Base-by-base conservation (phyloP, 139 green algal genomes). In the Mychonastes homosphaera region DNA sequence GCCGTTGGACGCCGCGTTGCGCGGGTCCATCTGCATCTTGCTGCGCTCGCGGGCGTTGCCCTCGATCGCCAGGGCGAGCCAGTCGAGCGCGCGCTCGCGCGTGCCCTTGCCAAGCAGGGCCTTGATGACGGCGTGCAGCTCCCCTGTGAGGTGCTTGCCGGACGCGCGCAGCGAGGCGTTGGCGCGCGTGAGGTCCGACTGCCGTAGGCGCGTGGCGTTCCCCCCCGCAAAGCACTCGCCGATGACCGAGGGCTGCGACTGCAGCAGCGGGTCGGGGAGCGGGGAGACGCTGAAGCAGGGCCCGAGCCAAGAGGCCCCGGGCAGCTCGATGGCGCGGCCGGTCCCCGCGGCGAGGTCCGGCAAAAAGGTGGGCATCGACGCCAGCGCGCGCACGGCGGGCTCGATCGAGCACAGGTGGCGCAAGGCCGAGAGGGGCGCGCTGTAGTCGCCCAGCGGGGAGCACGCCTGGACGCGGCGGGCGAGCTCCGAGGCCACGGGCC, bases 31-130 rank as follows among this genome's bases (percentile, higher is more conserved):
- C 56, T 77, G 72, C 84, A 95, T 89, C 74, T 96, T 94, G 29
- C 33, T 47, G 13, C 90, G 77, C 53, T 85, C 89, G n/a, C n/a
- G n/a, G 19, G n/a, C 41, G 75, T 96, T 97, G 54, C 56, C 62
- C 23, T 84, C 62, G 26, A 96, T 63, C 2, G 66, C 77, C 0
- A 18, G 49, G 0, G 67, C 81, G 38, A 97, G 63, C 85, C 83
- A 97, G n/a, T 45, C 19, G 23, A 97, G 57, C 65, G 85, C 81
- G 41, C 47, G 26, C 28, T 82, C 75, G 15, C 85, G 74, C 13
- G 79, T 86, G 60, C 71, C 70, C 63, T 84, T 73, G 30, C 74
- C 67, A 43, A 94, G 72, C 28, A 95, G 65, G 24, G 64, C 62
- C 64, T 86, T 84, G 12, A 89, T 55, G 2, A 85, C 45, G 19